Base-by-base conservation (phyloP, 257 asterid genomes). In the Fraxinus excelsior region DNA sequence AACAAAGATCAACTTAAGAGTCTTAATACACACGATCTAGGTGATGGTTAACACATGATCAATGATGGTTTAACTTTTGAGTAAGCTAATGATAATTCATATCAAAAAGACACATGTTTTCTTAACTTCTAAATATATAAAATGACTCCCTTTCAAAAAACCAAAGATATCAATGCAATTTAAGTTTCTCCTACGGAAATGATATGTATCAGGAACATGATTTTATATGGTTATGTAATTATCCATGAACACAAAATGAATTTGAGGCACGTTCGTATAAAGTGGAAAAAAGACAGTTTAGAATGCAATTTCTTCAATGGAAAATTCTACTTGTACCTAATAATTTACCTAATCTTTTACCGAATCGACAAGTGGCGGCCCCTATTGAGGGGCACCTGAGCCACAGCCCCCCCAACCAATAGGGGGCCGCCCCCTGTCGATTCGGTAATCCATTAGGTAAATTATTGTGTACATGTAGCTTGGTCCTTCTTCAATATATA, bases 11-110 rank as follows among this genome's bases (percentile, higher is more conserved):
- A 28, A 32, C 34, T 34, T 62, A 26, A 28, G 67, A 16, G 6
- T 38, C 40, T 73, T 56, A 72, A 74, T 40, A 78, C 44, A 67
- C 53, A 21, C 34, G 49, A 76, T 28, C 28, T n/a, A n/a, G 10
- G n/a, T 56, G 26, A 56, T 56, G 64, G 46, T 51, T 60, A 42
- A 67, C 29, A 32, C 34, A 53, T 10, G 35, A 34, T 4, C 19
- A 10, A 5, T 11, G 69, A 71, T 60, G 70, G 38, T 69, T 74
- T 34, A 18, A 67, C 74, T 71, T 67, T 42, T 56, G 65, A 19
- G n/a, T 56, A 70, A 29, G 23, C 60, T 34, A 28, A 68, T 14
- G 71, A 34, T 35, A 62, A 42, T 42, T 12, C 18, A 42, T 42
- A 23, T 76, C 29, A n/a, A 32, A 42, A 46, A 74, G 42, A 70